Evolutionary conservation across 306 rosid species (phyloP).

Genomic region (Malus sylvestris): DNA sequence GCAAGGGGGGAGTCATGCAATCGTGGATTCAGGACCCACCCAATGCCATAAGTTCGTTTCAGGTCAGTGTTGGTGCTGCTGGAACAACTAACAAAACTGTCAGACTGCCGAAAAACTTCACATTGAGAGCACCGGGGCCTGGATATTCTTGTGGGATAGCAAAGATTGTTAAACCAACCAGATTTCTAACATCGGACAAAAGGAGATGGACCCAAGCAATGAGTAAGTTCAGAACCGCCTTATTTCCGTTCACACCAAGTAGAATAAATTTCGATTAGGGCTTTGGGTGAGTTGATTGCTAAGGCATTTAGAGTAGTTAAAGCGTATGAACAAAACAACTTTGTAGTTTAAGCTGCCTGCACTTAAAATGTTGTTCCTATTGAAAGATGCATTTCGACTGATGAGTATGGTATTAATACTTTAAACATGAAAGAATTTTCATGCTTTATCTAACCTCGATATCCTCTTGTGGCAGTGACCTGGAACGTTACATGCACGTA

Average conservation of each 20-base stretch:
- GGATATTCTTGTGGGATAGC: slow-evolving; percentile 88
- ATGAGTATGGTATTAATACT: background rate
- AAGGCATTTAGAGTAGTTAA: background rate
- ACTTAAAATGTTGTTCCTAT: background rate
- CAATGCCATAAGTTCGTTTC: slow-evolving; percentile 77
- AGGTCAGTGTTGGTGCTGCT: slow-evolving; percentile 87
- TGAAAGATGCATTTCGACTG: background rate
- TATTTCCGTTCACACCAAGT: background rate
- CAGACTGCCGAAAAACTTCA: slow-evolving; percentile 66
- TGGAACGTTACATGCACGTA: slow-evolving; percentile 97
- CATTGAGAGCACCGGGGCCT: slow-evolving; percentile 80
- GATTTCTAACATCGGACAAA: slow-evolving; percentile 56
- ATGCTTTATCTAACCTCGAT: slow-evolving; percentile 11
- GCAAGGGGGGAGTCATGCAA: slow-evolving; percentile 81
- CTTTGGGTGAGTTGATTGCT: background rate
- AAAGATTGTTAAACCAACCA: slow-evolving; percentile 55
- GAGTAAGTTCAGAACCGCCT: slow-evolving; percentile 46
- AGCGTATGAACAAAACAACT: background rate
- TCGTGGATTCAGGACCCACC: slow-evolving; percentile 79
- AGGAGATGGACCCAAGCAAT: slow-evolving; percentile 83
- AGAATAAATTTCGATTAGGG: background rate
- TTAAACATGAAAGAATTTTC: background rate
- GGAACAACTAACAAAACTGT: slow-evolving; percentile 91
- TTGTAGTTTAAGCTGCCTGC: background rate
- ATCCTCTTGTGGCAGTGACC: slow-evolving; percentile 68